Conservation (phyloP, 345 rosid genomes). For the Ceriops decandra region DNA sequence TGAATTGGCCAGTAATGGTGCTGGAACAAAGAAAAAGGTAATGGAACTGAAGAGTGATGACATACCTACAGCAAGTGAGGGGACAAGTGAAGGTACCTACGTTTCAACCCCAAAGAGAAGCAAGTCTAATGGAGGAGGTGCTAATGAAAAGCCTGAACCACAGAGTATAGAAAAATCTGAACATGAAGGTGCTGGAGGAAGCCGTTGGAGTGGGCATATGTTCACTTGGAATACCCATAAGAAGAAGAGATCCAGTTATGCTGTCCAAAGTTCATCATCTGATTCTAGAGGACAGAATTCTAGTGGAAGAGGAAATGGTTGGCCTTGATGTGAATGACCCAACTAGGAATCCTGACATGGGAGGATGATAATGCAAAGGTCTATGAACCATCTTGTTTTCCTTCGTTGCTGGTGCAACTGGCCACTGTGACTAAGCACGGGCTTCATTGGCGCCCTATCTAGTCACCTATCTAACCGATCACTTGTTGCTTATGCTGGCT, state of each 20-base stretch:
- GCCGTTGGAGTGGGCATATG: constrained; percentile 41
- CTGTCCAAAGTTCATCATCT: constrained; percentile 57
- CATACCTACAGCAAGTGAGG: constrained; percentile 52
- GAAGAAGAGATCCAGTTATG: constrained; percentile 86
- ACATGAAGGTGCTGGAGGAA: constrained; percentile 26
- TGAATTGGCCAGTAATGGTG: constrained; percentile 34
- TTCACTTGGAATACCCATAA: constrained; percentile 75
- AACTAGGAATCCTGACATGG: not conserved
- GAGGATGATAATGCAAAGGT: not conserved
- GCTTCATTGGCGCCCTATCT: not conserved
- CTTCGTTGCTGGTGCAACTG: not conserved
- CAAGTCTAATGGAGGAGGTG: constrained; percentile 26
- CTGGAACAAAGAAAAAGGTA: constrained; percentile 31
- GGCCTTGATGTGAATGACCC: constrained; percentile 8
- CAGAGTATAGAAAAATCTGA: constrained; percentile 43
- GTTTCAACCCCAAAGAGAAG: constrained; percentile 37
- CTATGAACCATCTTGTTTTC: not conserved
- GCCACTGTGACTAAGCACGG: not conserved
- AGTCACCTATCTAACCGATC: not conserved
- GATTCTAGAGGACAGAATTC: constrained; percentile 73
- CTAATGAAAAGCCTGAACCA: constrained; percentile 24
- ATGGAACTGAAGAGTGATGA: constrained; percentile 30
- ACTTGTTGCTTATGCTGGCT: not conserved
- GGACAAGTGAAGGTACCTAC: constrained; percentile 63
- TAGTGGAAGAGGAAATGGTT: constrained; percentile 60